Base-by-base conservation (phyloP, 106 monocot species). In the Platanthera guangdongensis region DNA sequence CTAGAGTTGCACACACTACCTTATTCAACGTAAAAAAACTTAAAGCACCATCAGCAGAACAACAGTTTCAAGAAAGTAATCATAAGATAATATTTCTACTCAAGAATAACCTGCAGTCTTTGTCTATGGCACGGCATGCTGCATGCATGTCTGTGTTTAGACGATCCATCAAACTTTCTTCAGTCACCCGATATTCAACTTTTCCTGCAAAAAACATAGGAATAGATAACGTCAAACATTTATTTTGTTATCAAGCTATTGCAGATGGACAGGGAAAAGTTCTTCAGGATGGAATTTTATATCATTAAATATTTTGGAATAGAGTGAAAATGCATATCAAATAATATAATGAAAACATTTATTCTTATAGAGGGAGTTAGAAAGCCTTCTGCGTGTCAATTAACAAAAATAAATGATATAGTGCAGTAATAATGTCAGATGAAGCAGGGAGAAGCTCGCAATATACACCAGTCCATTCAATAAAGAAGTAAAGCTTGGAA, bases 91-190 rank as follows among this genome's bases (percentile, higher is more conserved):
- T 30, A 60, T 19, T 60, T 60, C 59, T 60, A 30, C 5, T 14
- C 30, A 25, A 67, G 39, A 67, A 32, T 64, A 72, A 87, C 90
- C 87, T 90, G 90, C 85, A 85, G n/a, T 79, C 52, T 16, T 83
- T 85, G 47, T 83, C 81, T 68, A 95, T 92, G 25, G 84, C 83
- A 81, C 63, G 75, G 80, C 86, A 82, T 47, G 86, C 84, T 68
- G 79, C 69, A 85, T 55, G 85, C 86, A 88, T 92, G 81, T 95
- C 87, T 1, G 88, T 92, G 78, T 68, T 81, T 67, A 95, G 71
- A 22, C 88, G 80, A 67, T 95, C 92, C 86, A 90, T 87, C 53
- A 95, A 83, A 78, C 90, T 92, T 81, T 87, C 89, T 77, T 85
- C 75, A 54, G 87, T 92, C 28, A 91, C 94, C 57, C 84, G 84